Evolutionary conservation across 2,329 filamentous ascomycete species (phyloP), one percentile per base, ranked within the genome.

Genomic region (Trichoderma arundinaceum): DNA sequence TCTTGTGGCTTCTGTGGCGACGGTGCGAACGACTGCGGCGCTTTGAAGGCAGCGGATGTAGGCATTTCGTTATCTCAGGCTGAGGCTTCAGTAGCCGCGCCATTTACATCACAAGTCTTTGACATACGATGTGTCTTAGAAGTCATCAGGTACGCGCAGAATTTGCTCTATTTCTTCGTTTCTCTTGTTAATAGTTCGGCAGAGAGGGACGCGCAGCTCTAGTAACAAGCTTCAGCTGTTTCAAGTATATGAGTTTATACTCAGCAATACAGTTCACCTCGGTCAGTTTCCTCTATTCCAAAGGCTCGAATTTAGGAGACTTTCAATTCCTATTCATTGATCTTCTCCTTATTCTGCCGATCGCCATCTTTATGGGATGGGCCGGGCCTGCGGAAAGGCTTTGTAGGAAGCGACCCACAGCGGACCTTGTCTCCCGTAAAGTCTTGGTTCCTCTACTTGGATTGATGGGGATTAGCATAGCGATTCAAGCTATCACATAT

Each of bases 291-390:
- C 84, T 99, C 15, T 99, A 99, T 77, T 92, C 93, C 7, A 93
- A 89, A 7, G 96, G 91, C 10, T 96, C 92, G 8, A 99, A 99
- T 75, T 82, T 99, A 6, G 96, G 95, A 57, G 95, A 99, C 77
- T 98, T 99, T 75, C 95, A 98, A 78, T 99, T 97, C 76, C 84
- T 99, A 4, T 98, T 94, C 78, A 98, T 99, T 74, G 95, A 99
- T 72, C 83, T 99, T 13, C 82, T 90, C 3, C 87, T 99, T 65
- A 99, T 99, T 73, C 82, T 99, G 3, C 95, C 95, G 4, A 96
- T 99, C 72, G 95, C 95, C 28, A 92, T 99, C 66, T 98, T 98
- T 77, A 99, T 99, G 95, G 94, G 95, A 71, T 98, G 96, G 95
- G 92, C 92, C 28, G 93, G 91, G 6, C 91, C 96, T 1, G 92